Evolutionary conservation across 2,329 filamentous ascomycete species (phyloP), one percentile per base, ranked within the genome.

Genomic region (Diplodia mutila): DNA sequence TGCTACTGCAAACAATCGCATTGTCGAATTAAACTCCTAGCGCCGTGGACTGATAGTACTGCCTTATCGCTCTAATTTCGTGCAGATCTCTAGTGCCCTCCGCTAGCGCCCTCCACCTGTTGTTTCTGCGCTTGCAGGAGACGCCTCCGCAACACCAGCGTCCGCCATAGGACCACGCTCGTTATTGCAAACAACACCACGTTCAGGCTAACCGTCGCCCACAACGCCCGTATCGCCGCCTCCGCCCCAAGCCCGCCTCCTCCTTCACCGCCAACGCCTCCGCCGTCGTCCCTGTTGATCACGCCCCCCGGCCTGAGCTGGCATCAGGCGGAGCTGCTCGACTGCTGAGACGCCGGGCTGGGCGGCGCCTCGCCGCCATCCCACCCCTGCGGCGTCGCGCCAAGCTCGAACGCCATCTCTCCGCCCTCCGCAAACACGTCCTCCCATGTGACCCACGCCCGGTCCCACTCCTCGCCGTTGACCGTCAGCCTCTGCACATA

Each of bases 401-500:
- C 76, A 3, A 79, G 66, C 11, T 29, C 67, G 27, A 79, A 79
- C 27, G 75, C 6, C 53, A 79, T 77, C 61, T 78, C 76, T 4
- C 77, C 77, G 1, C 77, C 77, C 39, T 85, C 74, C 1, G 83
- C 85, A 75, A 92, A 91, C 27, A 92, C 77, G 71, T 91, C 88
- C 18, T 86, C 78, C 87, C 87, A 91, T 23, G 82, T 82, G 14
- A 92, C 76, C 90, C 90, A 92, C 49, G 84, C 82, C 80, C 86
- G 86, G 66, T 83, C 78, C 89, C 90, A 92, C 0, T 68, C 37
- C 74, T 84, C 67, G 0, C 89, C 89, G 73, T 92, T 91, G 53
- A 92, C 84, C 71, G 81, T 85, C 68, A 92, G 79, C 27, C 84
- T 85, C 79, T 92, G 90, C 4, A 92, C 88, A 71, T 90, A 90